A percentile compares a stretch with the other conserved stretches of the same genome.
phyloP scores from a whole-genome alignment of 441 rosid species.

The Adansonia rubrostipa region DNA sequence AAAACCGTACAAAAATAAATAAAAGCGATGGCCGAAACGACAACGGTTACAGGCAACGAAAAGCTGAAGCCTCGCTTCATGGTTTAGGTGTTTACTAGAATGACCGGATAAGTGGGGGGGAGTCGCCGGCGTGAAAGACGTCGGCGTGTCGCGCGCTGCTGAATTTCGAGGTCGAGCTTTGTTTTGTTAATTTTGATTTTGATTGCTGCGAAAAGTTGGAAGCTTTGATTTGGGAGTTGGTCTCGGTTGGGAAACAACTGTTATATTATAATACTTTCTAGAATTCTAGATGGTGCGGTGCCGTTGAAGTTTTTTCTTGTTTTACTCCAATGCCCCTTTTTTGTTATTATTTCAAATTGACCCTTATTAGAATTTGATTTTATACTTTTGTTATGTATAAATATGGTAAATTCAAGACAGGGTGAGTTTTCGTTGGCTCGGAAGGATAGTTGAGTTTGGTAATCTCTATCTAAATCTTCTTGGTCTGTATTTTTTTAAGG shows the following conservation, averaged over 20 bases:
- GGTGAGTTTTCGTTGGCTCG: too few relatives aligned
- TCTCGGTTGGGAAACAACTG: constrained; percentile 15
- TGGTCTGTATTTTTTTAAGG: too few relatives aligned
- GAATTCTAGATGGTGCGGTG: constrained; percentile 8
- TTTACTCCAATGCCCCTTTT: constrained; percentile 13
- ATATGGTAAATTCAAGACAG: not conserved
- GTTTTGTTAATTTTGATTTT: not conserved
- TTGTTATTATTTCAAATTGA: not conserved
- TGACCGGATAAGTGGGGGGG: constrained; percentile 21
- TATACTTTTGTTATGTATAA: not conserved
- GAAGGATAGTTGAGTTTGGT: too few relatives aligned
- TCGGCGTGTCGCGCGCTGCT: constrained; percentile 58
- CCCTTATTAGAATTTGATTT: not conserved
- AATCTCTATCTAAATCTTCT: too few relatives aligned
- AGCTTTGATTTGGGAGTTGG: constrained; percentile 11
- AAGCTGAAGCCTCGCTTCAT: constrained; percentile 62
- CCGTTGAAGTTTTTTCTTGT: constrained; percentile 9
- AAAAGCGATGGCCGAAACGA: constrained; percentile 61
- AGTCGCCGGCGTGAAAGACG: constrained; percentile 69
- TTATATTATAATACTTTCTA: not conserved
- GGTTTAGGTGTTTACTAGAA: constrained; percentile 13
- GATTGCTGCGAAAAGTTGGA: not conserved
- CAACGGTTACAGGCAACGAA: constrained; percentile 57
- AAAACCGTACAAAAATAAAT: constrained; percentile 75
- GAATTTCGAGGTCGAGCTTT: not conserved